Conservation (phyloP, 108 stramenopile species). For the Asterionellopsis glacialis region DNA sequence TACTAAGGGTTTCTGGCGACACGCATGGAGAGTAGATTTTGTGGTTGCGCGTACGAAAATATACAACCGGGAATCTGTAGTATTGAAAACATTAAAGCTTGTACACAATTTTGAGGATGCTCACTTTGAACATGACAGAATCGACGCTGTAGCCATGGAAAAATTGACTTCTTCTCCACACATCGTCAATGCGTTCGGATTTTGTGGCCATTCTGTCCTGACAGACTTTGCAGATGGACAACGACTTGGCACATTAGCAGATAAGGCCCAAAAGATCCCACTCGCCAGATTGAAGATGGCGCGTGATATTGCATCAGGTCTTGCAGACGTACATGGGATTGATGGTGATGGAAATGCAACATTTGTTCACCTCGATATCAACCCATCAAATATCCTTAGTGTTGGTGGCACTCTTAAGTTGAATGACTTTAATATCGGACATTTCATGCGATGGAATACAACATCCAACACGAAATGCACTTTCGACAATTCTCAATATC, state of each 20-base stretch:
- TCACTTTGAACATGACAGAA: conserved; percentile 16
- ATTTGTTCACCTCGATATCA: conserved; percentile 41
- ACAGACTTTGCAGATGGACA: conserved; percentile 22
- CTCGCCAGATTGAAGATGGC: conserved; percentile 23
- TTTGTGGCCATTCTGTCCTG: conserved; percentile 32
- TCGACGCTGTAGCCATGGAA: conserved; percentile 48
- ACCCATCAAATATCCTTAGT: conserved; percentile 20
- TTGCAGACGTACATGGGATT: conserved; percentile 45
- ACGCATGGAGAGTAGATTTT: neutral
- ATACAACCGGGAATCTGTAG: neutral
- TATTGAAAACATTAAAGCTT: conserved; percentile 43
- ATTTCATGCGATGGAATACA: conserved; percentile 30
- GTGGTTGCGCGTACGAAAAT: neutral
- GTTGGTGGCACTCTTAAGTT: conserved; percentile 4
- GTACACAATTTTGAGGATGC: conserved; percentile 9
- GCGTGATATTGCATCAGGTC: conserved; percentile 22
- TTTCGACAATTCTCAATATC: conserved; percentile 25
- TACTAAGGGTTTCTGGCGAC: conserved; percentile 7
- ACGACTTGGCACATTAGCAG: neutral
- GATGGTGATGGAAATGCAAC: conserved; percentile 35
- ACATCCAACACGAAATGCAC: conserved; percentile 18
- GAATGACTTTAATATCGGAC: conserved; percentile 47
- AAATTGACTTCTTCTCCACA: conserved; percentile 30
- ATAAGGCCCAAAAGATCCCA: neutral
- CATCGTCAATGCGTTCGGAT: conserved; percentile 33